phyloP scores from a whole-genome alignment of 768 basidiomycete species.

The Rhizopogon vulgaris region DNA sequence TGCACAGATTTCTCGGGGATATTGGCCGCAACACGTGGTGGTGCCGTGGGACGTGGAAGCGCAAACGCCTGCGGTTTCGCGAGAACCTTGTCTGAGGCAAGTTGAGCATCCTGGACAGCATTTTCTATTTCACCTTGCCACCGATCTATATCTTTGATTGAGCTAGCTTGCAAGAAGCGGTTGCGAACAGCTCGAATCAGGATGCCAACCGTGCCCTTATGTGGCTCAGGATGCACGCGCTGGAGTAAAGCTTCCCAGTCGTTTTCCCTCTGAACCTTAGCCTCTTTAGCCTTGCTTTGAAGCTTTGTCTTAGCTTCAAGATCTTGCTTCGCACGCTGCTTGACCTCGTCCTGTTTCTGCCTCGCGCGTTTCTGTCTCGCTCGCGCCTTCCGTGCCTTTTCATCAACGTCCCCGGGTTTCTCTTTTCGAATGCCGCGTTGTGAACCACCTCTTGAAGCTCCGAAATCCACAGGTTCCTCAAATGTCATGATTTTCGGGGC shows the following conservation, averaged over 20 bases:
- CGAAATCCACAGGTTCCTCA: conserved; percentile 51
- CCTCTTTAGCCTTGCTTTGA: conserved; percentile 60
- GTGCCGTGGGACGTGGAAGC: conserved; percentile 9
- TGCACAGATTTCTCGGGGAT: conserved; percentile 48
- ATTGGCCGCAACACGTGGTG: conserved; percentile 36
- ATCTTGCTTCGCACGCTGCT: conserved; percentile 26
- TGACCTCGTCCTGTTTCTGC: conserved; percentile 24
- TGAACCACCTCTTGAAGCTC: conserved; percentile 31
- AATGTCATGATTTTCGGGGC: conserved; percentile 41
- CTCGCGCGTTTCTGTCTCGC: conserved; percentile 37
- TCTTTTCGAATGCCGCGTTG: conserved; percentile 22
- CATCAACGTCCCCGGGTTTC: conserved; percentile 34
- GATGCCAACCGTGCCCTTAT: conserved; percentile 40
- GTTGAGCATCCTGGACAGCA: conserved; percentile 50
- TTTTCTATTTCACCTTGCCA: conserved; percentile 61
- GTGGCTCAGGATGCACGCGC: conserved; percentile 46
- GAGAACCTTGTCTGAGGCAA: conserved; percentile 40
- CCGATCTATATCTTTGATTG: conserved; percentile 39
- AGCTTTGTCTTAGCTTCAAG: conserved; percentile 46
- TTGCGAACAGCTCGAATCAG: conserved; percentile 50
- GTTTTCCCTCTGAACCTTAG: conserved; percentile 48
- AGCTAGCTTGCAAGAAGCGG: conserved; percentile 55
- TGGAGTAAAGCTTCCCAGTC: conserved; percentile 60
- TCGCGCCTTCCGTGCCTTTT: conserved; percentile 31
- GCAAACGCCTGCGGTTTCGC: conserved; percentile 25